phyloP scores from a whole-genome alignment of 108 stramenopile genomes.

The Nitzschia palea region DNA sequence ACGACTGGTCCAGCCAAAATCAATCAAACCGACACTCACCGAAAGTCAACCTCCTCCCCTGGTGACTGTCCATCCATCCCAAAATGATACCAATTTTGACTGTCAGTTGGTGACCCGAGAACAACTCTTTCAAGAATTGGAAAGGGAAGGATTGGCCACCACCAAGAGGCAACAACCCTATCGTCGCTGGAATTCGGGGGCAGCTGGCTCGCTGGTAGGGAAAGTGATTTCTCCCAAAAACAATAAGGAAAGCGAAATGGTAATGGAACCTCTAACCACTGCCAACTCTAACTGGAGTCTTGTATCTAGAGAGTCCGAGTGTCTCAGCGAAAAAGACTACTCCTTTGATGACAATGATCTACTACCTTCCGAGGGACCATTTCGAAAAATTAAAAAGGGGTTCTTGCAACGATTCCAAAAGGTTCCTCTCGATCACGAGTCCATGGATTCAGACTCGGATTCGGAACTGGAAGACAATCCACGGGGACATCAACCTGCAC shows the following conservation, averaged over 20 bases:
- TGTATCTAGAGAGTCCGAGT: background rate
- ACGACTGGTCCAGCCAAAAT: too few relatives aligned
- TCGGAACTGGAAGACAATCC: background rate
- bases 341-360: background rate
- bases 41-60: too few relatives aligned
- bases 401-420: background rate
- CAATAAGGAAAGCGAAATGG: background rate
- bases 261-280: conserved; percentile 3
- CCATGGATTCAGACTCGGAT: background rate
- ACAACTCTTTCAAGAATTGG: conserved; percentile 10
- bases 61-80: too few relatives aligned
- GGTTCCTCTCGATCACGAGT: background rate
- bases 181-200: background rate
- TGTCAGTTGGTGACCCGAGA: conserved; percentile 9
- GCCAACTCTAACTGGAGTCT: background rate
- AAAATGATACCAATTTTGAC: too few relatives aligned
- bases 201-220: background rate
- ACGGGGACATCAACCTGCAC: background rate
- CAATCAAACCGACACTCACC: too few relatives aligned
- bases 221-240: background rate
- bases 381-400: too few relatives aligned
- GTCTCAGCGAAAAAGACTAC: background rate
- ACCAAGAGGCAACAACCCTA: background rate
- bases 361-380: too few relatives aligned
- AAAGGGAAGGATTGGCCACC: background rate